A percentile compares a stretch with the other conserved stretches of the same genome.
phyloP scores from a whole-genome alignment of 2,329 filamentous ascomycete species.

The Cryphonectria radicalis region DNA sequence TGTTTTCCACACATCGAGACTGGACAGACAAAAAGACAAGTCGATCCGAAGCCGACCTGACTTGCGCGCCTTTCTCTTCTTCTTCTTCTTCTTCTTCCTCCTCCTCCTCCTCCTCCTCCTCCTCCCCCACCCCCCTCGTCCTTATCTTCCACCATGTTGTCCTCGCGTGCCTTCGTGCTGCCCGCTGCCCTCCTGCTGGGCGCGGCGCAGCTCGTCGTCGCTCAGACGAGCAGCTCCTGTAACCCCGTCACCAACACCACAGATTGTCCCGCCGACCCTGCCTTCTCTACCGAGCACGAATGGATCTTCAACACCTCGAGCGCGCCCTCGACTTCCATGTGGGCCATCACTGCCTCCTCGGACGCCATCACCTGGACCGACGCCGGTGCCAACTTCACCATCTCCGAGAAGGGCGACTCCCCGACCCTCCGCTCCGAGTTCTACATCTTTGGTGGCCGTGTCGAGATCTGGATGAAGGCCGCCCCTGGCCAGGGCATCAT shows the following conservation, averaged over 20 bases:
- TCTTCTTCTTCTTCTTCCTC: too few species aligned
- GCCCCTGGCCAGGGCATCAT: constrained; percentile 77
- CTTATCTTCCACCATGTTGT: constrained; percentile 32
- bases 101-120: background rate
- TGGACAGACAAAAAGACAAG: background rate
- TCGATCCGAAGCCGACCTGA: background rate
- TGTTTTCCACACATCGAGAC: background rate
- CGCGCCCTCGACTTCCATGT: constrained; percentile 59
- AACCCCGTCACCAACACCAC: constrained; percentile 69
- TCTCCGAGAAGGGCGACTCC: constrained; percentile 71
- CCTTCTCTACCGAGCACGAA: constrained; percentile 66
- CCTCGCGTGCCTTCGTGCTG: constrained; percentile 34
- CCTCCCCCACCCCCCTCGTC: background rate
- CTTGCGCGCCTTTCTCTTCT: too few species aligned
- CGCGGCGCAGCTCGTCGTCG: constrained; percentile 53
- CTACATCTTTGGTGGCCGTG: constrained; percentile 84
- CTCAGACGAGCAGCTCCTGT: constrained; percentile 79
- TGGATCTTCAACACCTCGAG: constrained; percentile 66
- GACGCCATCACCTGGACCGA: constrained; percentile 66
- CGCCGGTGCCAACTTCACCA: constrained; percentile 72
- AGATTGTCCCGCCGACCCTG: constrained; percentile 71
- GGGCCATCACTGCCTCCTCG: constrained; percentile 71
- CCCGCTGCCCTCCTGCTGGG: constrained; percentile 48
- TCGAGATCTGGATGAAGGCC: constrained; percentile 79
- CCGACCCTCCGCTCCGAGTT: constrained; percentile 80